Conservation (phyloP, 768 basidiomycete genomes). For the Podaxis pistillaris region DNA sequence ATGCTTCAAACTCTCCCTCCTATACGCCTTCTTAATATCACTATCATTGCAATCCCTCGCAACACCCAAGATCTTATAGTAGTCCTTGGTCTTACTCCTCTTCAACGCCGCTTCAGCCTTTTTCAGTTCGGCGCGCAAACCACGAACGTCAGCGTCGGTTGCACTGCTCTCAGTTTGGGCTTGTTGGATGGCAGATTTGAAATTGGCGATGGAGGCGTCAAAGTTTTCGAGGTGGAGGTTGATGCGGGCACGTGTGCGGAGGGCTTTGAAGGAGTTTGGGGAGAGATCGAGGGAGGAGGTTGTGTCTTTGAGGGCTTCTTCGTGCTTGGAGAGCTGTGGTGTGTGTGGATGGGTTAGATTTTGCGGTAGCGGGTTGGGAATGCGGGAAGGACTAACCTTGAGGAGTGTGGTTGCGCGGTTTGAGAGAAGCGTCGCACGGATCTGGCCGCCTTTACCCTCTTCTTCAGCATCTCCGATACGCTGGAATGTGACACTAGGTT, state of each 20-base stretch:
- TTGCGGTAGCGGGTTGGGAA: neutral
- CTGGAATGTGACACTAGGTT: constrained; percentile 29
- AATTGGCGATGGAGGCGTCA: constrained; percentile 71
- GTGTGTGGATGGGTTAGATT: constrained; percentile 12
- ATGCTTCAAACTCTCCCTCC: constrained; percentile 80
- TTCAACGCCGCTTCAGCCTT: constrained; percentile 83
- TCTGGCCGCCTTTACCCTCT: constrained; percentile 77
- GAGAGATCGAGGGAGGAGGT: constrained; percentile 61
- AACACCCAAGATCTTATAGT: constrained; percentile 77
- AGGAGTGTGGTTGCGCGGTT: constrained; percentile 82
- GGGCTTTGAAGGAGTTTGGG: constrained; percentile 76
- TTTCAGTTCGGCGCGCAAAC: constrained; percentile 64
- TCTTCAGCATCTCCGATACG: constrained; percentile 65
- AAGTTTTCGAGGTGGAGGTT: constrained; percentile 71
- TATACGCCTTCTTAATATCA: constrained; percentile 91
- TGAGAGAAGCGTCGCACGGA: constrained; percentile 75
- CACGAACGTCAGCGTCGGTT: constrained; percentile 58
- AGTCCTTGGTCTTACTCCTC: constrained; percentile 88
- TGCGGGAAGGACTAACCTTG: constrained; percentile 45
- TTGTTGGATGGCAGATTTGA: constrained; percentile 76
- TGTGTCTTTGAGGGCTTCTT: constrained; percentile 72
- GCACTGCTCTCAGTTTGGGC: constrained; percentile 58
- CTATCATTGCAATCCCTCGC: constrained; percentile 56
- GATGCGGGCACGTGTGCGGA: constrained; percentile 83
- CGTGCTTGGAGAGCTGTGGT: constrained; percentile 56